phyloP scores from a whole-genome alignment of 768 basidiomycete genomes.

The Pulveroboletus sp. region DNA sequence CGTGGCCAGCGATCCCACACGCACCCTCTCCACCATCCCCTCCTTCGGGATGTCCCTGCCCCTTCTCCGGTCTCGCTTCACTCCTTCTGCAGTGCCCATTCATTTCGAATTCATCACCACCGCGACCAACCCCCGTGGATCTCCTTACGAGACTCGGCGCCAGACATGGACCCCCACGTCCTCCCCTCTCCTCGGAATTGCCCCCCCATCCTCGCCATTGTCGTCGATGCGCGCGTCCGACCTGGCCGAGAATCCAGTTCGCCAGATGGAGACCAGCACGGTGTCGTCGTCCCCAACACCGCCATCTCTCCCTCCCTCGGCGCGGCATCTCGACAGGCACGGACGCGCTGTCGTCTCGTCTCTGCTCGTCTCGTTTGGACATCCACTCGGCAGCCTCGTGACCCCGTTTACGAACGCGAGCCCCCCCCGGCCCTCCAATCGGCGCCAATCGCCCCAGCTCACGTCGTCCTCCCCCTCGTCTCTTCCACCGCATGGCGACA shows the following conservation, averaged over 20 bases:
- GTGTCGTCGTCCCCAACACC: not conserved
- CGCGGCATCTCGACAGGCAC: slow-evolving; percentile 1
- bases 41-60: not conserved
- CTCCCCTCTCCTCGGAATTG: slow-evolving; percentile 2
- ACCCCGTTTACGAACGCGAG: not conserved
- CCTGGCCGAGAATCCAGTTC: too few species aligned
- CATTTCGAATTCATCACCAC: slow-evolving; percentile 7
- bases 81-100: slow-evolving; percentile 6
- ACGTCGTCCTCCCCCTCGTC: too few species aligned
- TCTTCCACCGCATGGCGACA: slow-evolving; percentile 2
- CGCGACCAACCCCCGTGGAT: slow-evolving; percentile 13
- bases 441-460: not conserved
- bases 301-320: not conserved
- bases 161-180: not conserved
- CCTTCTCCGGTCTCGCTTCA: not conserved
- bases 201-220: too few species aligned
- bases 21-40: not conserved
- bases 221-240: not conserved
- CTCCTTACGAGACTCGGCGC: slow-evolving; percentile 2
- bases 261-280: too few species aligned
- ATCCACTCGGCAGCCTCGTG: not conserved
- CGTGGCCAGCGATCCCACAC: too few species aligned
- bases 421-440: not conserved
- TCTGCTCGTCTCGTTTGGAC: not conserved
- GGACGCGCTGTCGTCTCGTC: not conserved